These are phyloP conservation scores for Trichoderma koningii DNA, from an alignment of 2,329 filamentous ascomycete genomes.

Conservation along the genomic window DNA sequence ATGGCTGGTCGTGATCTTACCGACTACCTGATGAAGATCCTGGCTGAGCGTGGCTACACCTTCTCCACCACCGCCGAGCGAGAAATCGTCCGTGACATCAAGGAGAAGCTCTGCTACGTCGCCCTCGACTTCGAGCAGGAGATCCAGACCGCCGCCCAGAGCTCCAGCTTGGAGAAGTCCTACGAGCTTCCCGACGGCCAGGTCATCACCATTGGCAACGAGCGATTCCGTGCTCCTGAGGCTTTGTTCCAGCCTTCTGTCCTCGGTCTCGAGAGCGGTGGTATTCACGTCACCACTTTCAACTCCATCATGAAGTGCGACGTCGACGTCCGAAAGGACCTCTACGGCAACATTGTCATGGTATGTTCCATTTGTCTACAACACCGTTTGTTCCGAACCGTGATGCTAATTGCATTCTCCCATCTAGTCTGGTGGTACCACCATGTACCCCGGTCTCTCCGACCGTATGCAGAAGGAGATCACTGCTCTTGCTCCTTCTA, in stretches of 20 bases:
- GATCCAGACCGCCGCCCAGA: constrained; percentile 99
- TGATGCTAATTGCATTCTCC: constrained; percentile 32
- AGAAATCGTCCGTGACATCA: constrained; percentile 99
- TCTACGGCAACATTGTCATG: constrained; percentile 99
- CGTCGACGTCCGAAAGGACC: constrained; percentile 99
- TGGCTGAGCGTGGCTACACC: constrained; percentile 98
- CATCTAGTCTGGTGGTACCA: constrained; percentile 96
- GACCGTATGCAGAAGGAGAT: constrained; percentile 99
- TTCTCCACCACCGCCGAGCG: constrained; percentile 99
- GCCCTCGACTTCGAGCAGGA: constrained; percentile 99
- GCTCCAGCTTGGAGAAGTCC: constrained; percentile 98
- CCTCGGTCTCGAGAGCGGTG: constrained; percentile 95
- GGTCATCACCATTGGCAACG: constrained; percentile 99
- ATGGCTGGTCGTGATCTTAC: constrained; percentile 99
- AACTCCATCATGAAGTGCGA: constrained; percentile 99
- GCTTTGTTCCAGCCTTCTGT: constrained; percentile 99
- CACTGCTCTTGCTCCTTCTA: constrained; percentile 96
- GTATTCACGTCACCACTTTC: constrained; percentile 99
- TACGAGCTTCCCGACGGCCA: constrained; percentile 99
- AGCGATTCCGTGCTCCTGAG: constrained; percentile 99
- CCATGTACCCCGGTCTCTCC: constrained; percentile 99
- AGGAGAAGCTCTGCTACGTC: constrained; percentile 99
- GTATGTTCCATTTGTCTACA: constrained; percentile 64
- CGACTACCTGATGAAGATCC: constrained; percentile 99
- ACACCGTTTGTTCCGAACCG: neutral